Conservation (phyloP, 1,139 yeast genomes). For the Casaregolazyma lundiana region DNA sequence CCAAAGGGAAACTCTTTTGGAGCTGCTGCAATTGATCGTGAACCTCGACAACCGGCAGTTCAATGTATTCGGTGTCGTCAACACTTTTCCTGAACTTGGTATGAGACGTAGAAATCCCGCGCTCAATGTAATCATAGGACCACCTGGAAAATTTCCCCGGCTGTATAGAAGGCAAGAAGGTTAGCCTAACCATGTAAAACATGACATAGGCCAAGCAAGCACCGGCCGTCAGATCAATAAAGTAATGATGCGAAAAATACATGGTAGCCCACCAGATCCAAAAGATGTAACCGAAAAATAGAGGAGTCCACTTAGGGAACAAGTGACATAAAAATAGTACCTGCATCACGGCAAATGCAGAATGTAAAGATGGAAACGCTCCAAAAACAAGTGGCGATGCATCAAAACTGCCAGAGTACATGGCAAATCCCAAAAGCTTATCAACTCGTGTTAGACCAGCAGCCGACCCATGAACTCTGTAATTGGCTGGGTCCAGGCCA, state of each 20-base stretch:
- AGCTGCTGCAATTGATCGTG: conserved; percentile 5
- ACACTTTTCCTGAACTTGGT: conserved; percentile 31
- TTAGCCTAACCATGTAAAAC: conserved; percentile 68
- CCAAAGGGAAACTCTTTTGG: conserved; percentile 7
- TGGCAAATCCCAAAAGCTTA: conserved; percentile 66
- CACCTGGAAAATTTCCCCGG: conserved; percentile 70
- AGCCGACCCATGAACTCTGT: conserved; percentile 89
- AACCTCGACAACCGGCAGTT: conserved; percentile 21
- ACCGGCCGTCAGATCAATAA: conserved; percentile 87
- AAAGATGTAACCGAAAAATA: conserved; percentile 70
- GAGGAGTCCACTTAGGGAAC: conserved; percentile 62
- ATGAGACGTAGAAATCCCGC: conserved; percentile 28
- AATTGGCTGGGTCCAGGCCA: conserved; percentile 87
- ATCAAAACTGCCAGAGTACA: conserved; percentile 79
- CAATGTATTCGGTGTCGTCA: conserved; percentile 28
- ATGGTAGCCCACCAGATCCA: conserved; percentile 99
- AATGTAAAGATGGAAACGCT: conserved; percentile 94
- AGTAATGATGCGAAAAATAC: conserved; percentile 95
- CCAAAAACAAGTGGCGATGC: conserved; percentile 95
- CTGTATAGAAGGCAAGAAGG: conserved; percentile 67
- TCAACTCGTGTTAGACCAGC: conserved; percentile 96
- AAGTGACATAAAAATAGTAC: conserved; percentile 78
- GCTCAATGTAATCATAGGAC: conserved; percentile 56
- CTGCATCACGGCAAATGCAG: conserved; percentile 92
- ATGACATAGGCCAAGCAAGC: conserved; percentile 69